These are phyloP conservation scores for Aegilops speltoides DNA, from an alignment of 176 grass and related monocot species.

Conservation along the genomic window DNA sequence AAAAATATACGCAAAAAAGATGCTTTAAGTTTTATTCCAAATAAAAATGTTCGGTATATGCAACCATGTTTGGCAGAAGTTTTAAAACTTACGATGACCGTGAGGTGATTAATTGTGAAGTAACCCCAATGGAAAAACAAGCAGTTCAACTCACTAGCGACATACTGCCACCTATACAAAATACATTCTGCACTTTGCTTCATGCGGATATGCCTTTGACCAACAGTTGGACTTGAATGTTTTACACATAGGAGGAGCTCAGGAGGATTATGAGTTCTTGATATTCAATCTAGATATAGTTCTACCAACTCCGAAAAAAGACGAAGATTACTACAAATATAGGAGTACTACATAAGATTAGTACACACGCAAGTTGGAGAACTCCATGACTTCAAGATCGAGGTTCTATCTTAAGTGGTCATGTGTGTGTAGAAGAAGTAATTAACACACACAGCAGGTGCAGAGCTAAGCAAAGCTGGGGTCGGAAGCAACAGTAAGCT, in stretches of 20 bases:
- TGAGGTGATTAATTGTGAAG: too few relatives aligned
- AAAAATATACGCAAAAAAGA: not conserved
- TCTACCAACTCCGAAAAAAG: too few relatives aligned
- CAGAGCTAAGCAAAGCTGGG: not conserved
- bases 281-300: too few relatives aligned
- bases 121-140: not conserved
- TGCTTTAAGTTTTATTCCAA: not conserved
- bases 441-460: not conserved
- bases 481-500: not conserved
- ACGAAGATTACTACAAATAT: too few relatives aligned
- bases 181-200: not conserved
- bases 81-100: not conserved
- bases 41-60: not conserved
- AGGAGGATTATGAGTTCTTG: too few relatives aligned
- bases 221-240: too few relatives aligned
- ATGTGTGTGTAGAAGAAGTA: not conserved
- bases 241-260: too few relatives aligned
- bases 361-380: not conserved
- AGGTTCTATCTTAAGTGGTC: not conserved
- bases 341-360: not conserved
- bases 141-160: not conserved
- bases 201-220: not conserved
- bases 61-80: not conserved
- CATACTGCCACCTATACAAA: not conserved
- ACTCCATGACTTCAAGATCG: not conserved